phyloP scores from a whole-genome alignment of 192 early-diverging fungal species.

The Martensiomyces pterosporus region DNA sequence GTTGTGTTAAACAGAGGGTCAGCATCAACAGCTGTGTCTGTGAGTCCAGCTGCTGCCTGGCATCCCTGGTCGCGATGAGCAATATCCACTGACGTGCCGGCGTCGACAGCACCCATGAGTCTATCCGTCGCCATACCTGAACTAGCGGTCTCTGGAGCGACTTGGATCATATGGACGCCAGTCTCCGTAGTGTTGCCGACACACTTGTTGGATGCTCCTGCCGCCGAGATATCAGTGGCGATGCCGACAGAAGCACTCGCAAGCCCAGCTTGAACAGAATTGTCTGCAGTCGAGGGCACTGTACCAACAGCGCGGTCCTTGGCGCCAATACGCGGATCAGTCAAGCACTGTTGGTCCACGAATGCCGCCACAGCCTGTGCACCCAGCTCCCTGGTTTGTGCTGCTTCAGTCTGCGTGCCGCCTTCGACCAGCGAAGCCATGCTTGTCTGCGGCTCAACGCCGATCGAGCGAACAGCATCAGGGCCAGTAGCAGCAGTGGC shows the following conservation, averaged over 20 bases:
- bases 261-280: constrained; percentile 1
- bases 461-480: constrained; percentile 6
- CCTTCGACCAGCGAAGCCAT: constrained; percentile 2
- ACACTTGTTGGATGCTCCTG: constrained; percentile 9
- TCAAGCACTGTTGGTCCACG: constrained; percentile 5
- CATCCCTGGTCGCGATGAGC: constrained; percentile 1
- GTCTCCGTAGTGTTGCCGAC: too few species aligned
- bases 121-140: constrained; percentile 10
- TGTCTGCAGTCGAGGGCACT: background rate
- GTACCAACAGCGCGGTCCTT: constrained; percentile 11
- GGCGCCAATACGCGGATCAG: constrained; percentile 18
- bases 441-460: constrained; percentile 7
- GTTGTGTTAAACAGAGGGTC: background rate
- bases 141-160: background rate
- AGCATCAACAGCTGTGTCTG: constrained; percentile 1
- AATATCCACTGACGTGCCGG: constrained; percentile 5
- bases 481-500: constrained; percentile 14
- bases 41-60: constrained; percentile 3
- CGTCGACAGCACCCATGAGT: constrained; percentile 9
- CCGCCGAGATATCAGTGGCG: constrained; percentile 15
- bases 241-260: background rate
- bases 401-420: constrained; percentile 6
- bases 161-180: constrained; percentile 4
- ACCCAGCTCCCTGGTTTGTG: background rate
- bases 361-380: constrained; percentile 1